phyloP scores from a whole-genome alignment of 306 rosid genomes.

The Argentina anserina region DNA sequence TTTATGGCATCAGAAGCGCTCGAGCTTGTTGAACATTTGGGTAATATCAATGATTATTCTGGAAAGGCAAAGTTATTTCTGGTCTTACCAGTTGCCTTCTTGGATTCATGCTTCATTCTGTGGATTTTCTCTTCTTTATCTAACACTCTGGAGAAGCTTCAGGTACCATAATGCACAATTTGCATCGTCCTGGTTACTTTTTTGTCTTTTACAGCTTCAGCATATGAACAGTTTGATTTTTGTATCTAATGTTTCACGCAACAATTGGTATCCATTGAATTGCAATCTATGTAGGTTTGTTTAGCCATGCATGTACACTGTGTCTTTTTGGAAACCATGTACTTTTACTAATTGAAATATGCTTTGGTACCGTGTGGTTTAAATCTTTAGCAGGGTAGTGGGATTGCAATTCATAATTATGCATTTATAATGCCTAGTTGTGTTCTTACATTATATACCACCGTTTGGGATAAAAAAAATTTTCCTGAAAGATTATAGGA shows the following conservation, averaged over 20 bases:
- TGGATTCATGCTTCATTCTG: conserved; percentile 76
- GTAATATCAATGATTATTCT: conserved; percentile 82
- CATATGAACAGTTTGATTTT: not conserved
- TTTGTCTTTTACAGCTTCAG: conserved; percentile 9
- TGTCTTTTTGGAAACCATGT: not conserved
- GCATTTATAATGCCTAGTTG: not conserved
- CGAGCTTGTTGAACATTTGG: conserved; percentile 82
- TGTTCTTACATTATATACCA: not conserved
- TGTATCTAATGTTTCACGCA: not conserved
- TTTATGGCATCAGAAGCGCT: conserved; percentile 79
- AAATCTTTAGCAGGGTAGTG: not conserved
- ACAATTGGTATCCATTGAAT: not conserved
- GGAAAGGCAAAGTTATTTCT: conserved; percentile 70
- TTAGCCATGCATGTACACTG: not conserved
- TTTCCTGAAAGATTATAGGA: too few relatives aligned
- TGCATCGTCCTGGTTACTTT: conserved; percentile 11
- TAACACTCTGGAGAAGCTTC: conserved; percentile 86
- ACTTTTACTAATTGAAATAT: not conserved
- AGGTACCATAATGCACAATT: conserved; percentile 31
- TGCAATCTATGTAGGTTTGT: not conserved
- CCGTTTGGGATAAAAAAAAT: not conserved
- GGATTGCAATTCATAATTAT: not conserved
- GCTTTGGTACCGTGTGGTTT: conserved; percentile 2
- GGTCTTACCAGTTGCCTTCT: conserved; percentile 82
- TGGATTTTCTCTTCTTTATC: conserved; percentile 93